These are phyloP conservation scores for Pseudogymnoascus sp. DNA, from an alignment of 2,329 filamentous ascomycete genomes.

Conservation along the genomic window DNA sequence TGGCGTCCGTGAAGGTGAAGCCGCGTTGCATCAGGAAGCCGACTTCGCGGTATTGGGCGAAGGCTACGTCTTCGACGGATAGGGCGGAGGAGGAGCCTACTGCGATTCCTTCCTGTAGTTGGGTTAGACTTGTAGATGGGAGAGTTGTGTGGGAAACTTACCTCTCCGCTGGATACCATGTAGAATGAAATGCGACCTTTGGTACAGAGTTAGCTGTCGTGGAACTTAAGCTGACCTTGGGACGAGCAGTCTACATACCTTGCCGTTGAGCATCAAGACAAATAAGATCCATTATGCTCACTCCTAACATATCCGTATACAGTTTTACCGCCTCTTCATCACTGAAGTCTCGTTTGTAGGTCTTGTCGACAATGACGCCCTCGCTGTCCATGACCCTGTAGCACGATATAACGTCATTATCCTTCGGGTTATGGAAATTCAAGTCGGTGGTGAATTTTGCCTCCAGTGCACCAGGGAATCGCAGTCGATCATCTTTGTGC, in stretches of 20 bases:
- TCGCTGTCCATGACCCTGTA: slow-evolving; percentile 90
- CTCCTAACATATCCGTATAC: slow-evolving; percentile 57
- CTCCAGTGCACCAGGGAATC: slow-evolving; percentile 89
- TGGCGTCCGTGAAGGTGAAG: slow-evolving; percentile 81
- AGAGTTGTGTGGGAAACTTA: background rate
- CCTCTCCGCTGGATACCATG: slow-evolving; percentile 57
- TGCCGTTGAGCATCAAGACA: slow-evolving; percentile 98
- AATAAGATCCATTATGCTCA: slow-evolving; percentile 87
- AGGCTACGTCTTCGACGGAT: slow-evolving; percentile 79
- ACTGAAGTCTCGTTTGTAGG: slow-evolving; percentile 56
- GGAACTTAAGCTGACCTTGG: background rate
- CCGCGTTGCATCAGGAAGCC: slow-evolving; percentile 87
- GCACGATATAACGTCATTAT: slow-evolving; percentile 73
- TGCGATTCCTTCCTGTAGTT: slow-evolving; percentile 67
- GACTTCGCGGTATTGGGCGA: slow-evolving; percentile 90
- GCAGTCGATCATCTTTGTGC: slow-evolving; percentile 26
- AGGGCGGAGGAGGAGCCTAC: slow-evolving; percentile 83
- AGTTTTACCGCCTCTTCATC: slow-evolving; percentile 56
- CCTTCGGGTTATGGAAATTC: slow-evolving; percentile 67
- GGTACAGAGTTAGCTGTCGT: slow-evolving; percentile 58
- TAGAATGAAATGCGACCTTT: slow-evolving; percentile 57
- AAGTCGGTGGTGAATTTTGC: slow-evolving; percentile 83
- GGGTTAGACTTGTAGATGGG: background rate
- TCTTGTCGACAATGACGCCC: slow-evolving; percentile 71
- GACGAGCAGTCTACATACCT: slow-evolving; percentile 61